Conservation (phyloP, 306 rosid species). For the Begonia masoniana region DNA sequence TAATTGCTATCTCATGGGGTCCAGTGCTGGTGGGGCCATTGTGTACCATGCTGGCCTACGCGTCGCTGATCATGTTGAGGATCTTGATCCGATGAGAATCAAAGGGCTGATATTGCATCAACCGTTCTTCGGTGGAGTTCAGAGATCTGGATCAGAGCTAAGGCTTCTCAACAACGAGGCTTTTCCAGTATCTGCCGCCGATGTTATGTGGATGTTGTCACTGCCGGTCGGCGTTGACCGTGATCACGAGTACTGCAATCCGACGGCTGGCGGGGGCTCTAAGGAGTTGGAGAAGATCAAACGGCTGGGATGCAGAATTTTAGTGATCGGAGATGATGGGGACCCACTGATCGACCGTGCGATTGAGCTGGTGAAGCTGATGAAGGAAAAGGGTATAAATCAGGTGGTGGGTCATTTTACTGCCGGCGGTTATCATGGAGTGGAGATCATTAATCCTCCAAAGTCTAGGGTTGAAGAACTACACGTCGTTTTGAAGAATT, state of each 20-base stretch:
- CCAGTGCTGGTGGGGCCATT: conserved; percentile 32
- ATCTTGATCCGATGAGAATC: conserved; percentile 32
- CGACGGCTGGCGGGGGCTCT: conserved; percentile 34
- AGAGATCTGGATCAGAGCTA: conserved; percentile 43
- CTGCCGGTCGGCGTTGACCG: conserved; percentile 34
- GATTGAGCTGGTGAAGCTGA: conserved; percentile 42
- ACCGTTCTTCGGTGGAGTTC: conserved; percentile 53
- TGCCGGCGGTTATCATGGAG: background rate
- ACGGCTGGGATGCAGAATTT: conserved; percentile 18
- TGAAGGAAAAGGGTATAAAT: conserved; percentile 8
- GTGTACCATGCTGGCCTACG: conserved; percentile 16
- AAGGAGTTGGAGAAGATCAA: conserved; percentile 7
- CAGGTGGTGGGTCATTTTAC: background rate
- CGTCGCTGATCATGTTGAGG: background rate
- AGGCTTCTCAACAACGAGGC: conserved; percentile 34
- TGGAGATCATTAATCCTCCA: background rate
- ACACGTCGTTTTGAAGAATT: background rate
- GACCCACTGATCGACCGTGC: conserved; percentile 56
- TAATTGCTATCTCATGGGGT: conserved; percentile 25
- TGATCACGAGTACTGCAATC: conserved; percentile 62
- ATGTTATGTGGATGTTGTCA: conserved; percentile 44
- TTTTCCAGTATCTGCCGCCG: conserved; percentile 48
- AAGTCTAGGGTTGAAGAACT: background rate
- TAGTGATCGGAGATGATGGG: conserved; percentile 49
- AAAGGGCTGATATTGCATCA: conserved; percentile 53